Percentiles rank a stretch among this genome's conserved stretches.
These are phyloP conservation scores for Luffa aegyptiaca DNA, from an alignment of 306 rosid genomes.

Conservation along the genomic window DNA sequence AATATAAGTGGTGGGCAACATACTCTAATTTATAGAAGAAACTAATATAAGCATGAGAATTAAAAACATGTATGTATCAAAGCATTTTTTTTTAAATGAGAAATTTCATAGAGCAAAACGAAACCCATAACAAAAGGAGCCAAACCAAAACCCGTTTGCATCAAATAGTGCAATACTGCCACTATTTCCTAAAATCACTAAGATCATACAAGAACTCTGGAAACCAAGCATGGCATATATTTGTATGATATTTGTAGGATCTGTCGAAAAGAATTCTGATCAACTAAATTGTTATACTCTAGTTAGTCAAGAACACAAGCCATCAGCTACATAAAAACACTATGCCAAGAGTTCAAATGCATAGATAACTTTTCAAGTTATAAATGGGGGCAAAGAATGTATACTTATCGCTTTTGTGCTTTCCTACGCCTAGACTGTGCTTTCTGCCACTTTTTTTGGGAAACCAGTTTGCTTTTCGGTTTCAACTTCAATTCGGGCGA, in stretches of 20 bases:
- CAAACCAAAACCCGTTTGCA: not conserved
- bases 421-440: slow-evolving; percentile 61
- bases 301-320: not conserved
- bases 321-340: not conserved
- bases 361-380: not conserved
- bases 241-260: not conserved
- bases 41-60: not conserved
- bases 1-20: not conserved
- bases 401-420: slow-evolving; percentile 44
- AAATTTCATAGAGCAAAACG: not conserved
- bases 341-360: not conserved
- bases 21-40: not conserved
- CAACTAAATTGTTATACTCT: not conserved
- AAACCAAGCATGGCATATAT: not conserved
- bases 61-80: not conserved
- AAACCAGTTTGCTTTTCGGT: slow-evolving; percentile 67
- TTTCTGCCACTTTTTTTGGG: slow-evolving; percentile 74
- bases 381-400: not conserved
- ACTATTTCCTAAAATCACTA: not conserved
- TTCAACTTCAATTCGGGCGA: slow-evolving; percentile 67
- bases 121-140: not conserved
- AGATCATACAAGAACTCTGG: not conserved
- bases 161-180: not conserved
- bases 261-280: not conserved
- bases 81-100: no score